These are phyloP conservation scores for Chrysosporium queenslandicum DNA, from an alignment of 2,329 filamentous ascomycete species.

Conservation along the genomic window DNA sequence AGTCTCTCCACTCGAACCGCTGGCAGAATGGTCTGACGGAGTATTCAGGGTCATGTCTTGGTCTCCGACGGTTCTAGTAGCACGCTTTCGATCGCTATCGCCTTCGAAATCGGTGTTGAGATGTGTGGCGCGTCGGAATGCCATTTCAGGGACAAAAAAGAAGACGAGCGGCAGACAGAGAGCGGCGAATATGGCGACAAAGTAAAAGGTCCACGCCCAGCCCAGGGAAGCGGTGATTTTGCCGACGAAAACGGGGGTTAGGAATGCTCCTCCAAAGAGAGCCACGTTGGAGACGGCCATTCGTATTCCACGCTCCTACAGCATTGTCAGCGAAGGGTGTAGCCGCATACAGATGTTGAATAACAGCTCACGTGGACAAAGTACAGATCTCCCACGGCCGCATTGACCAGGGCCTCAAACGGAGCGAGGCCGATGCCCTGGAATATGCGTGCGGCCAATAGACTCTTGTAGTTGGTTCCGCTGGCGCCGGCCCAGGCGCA, in stretches of 20 bases:
- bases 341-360: background rate
- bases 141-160: conserved; percentile 75
- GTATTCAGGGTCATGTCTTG: background rate
- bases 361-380: conserved; percentile 63
- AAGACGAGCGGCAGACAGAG: conserved; percentile 60
- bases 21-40: background rate
- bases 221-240: conserved; percentile 66
- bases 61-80: conserved; percentile 11
- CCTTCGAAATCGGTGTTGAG: conserved; percentile 60
- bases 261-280: conserved; percentile 61
- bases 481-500: conserved; percentile 69
- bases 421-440: conserved; percentile 81
- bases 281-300: conserved; percentile 72
- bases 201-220: conserved; percentile 84
- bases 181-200: conserved; percentile 74
- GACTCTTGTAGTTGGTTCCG: conserved; percentile 56
- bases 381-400: conserved; percentile 79
- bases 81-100: conserved; percentile 22
- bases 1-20: background rate
- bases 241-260: conserved; percentile 82
- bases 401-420: conserved; percentile 83
- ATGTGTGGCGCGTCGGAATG: conserved; percentile 56
- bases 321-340: background rate
- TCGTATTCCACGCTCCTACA: conserved; percentile 61
- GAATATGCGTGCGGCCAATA: conserved; percentile 69